These are phyloP conservation scores for Cyberlindnera xylosilytica DNA, from an alignment of 805 yeast species.

Conservation along the genomic window DNA sequence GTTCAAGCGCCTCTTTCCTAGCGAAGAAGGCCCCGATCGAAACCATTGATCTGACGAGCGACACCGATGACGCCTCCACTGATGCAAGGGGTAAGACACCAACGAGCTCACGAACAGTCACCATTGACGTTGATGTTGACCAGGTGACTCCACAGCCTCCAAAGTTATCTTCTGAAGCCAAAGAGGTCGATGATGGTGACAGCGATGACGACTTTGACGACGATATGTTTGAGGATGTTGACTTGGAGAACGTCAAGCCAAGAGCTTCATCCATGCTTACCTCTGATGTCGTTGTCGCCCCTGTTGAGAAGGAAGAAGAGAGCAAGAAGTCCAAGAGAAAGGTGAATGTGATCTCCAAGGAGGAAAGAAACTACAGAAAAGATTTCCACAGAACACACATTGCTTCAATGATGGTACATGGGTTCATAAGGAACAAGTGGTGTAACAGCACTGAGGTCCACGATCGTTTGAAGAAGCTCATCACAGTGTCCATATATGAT, in stretches of 20 bases:
- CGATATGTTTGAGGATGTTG: slow-evolving; percentile 27
- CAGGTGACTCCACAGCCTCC: slow-evolving; percentile 7
- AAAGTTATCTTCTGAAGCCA: background rate
- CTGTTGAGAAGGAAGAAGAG: slow-evolving; percentile 18
- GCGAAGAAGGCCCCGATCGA: background rate
- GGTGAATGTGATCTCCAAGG: slow-evolving; percentile 41
- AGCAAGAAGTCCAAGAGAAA: slow-evolving; percentile 24
- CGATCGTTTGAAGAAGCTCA: slow-evolving; percentile 36
- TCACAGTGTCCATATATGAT: slow-evolving; percentile 45
- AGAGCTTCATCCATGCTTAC: slow-evolving; percentile 20
- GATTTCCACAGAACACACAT: slow-evolving; percentile 58
- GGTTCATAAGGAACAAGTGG: slow-evolving; percentile 71
- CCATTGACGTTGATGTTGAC: slow-evolving; percentile 3
- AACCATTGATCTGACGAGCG: slow-evolving; percentile 3
- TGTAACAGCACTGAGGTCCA: slow-evolving; percentile 48
- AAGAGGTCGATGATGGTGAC: slow-evolving; percentile 32
- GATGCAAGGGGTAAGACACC: slow-evolving; percentile 1
- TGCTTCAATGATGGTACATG: slow-evolving; percentile 61
- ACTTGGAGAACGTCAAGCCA: slow-evolving; percentile 19
- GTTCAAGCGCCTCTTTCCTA: background rate
- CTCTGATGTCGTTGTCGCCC: slow-evolving; percentile 16
- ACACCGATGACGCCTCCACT: background rate
- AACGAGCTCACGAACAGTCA: background rate
- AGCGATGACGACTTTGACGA: slow-evolving; percentile 30
- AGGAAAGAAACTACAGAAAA: slow-evolving; percentile 53